These are phyloP conservation scores for Neolentinus lepideus DNA, from an alignment of 1,284 basidiomycete genomes.

Conservation along the genomic window DNA sequence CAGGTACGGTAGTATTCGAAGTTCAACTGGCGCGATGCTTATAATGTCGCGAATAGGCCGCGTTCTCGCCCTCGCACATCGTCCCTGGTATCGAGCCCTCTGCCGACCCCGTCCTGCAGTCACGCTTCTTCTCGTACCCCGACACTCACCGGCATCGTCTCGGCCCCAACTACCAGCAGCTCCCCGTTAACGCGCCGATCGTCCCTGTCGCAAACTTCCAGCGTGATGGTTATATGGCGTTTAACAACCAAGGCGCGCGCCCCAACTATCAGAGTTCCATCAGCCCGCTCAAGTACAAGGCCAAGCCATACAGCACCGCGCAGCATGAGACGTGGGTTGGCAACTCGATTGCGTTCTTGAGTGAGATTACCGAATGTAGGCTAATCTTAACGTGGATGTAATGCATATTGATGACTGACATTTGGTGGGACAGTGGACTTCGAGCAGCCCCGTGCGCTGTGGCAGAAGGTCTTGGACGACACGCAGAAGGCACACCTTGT, in stretches of 20 bases:
- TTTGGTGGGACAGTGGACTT: slow-evolving; percentile 63
- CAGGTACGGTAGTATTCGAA: slow-evolving; percentile 36
- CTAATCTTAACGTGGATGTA: background rate
- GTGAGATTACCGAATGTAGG: slow-evolving; percentile 72
- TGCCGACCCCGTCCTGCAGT: slow-evolving; percentile 87
- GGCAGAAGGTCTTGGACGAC: slow-evolving; percentile 72
- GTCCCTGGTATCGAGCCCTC: slow-evolving; percentile 86
- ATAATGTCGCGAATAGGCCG: slow-evolving; percentile 35
- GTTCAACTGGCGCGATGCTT: background rate
- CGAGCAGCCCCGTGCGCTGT: slow-evolving; percentile 82
- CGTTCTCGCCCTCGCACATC: slow-evolving; percentile 83
- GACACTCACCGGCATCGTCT: slow-evolving; percentile 60
- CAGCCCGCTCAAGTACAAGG: slow-evolving; percentile 49
- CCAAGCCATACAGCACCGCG: slow-evolving; percentile 27
- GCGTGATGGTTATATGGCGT: slow-evolving; percentile 63
- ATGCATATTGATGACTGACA: background rate
- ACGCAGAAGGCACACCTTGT: slow-evolving; percentile 64
- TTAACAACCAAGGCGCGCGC: slow-evolving; percentile 74
- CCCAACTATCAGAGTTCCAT: slow-evolving; percentile 85
- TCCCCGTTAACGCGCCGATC: slow-evolving; percentile 83
- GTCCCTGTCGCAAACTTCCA: slow-evolving; percentile 82
- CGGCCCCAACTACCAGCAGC: slow-evolving; percentile 33
- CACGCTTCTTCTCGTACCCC: slow-evolving; percentile 91
- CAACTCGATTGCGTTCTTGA: slow-evolving; percentile 67
- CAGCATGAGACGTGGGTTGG: slow-evolving; percentile 75